A percentile compares a stretch with the other conserved stretches of the same genome.
These are phyloP conservation scores for Neofusicoccum cordaticola DNA, from an alignment of 2,329 filamentous ascomycete species.

Conservation along the genomic window DNA sequence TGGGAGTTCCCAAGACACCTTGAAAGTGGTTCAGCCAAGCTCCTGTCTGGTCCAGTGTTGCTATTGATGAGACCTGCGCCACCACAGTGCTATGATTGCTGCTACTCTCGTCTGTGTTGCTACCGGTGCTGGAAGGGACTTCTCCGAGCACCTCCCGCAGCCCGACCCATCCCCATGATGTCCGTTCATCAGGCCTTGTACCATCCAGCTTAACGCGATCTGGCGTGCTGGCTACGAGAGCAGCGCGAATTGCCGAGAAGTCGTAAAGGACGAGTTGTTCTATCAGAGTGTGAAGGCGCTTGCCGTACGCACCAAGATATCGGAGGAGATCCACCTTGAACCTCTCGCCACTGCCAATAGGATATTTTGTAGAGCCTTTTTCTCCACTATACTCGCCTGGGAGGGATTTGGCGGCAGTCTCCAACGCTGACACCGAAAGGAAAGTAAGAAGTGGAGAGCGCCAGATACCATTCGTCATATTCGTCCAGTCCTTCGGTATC, in stretches of 20 bases:
- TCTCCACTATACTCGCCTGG: too few relatives aligned
- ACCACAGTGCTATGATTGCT: slow-evolving; percentile 42
- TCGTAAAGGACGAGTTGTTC: slow-evolving; percentile 61
- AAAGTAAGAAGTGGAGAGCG: slow-evolving; percentile 67
- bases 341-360: slow-evolving; percentile 60
- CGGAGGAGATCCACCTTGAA: slow-evolving; percentile 75
- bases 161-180: slow-evolving; percentile 74
- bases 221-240: slow-evolving; percentile 76
- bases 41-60: slow-evolving; percentile 68
- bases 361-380: not conserved
- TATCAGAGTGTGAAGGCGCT: slow-evolving; percentile 54
- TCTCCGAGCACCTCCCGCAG: slow-evolving; percentile 58
- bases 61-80: slow-evolving; percentile 75
- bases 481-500: slow-evolving; percentile 82
- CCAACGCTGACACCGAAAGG: slow-evolving; percentile 14
- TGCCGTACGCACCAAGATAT: slow-evolving; percentile 70
- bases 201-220: slow-evolving; percentile 57
- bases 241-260: slow-evolving; percentile 66
- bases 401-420: too few relatives aligned
- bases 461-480: slow-evolving; percentile 86
- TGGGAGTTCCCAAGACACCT: slow-evolving; percentile 34
- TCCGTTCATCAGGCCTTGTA: slow-evolving; percentile 44
- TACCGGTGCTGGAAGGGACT: slow-evolving; percentile 45
- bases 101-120: slow-evolving; percentile 47
- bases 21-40: slow-evolving; percentile 69